phyloP scores from a whole-genome alignment of 2,329 filamentous ascomycete genomes.

The Epichloe sp. region DNA sequence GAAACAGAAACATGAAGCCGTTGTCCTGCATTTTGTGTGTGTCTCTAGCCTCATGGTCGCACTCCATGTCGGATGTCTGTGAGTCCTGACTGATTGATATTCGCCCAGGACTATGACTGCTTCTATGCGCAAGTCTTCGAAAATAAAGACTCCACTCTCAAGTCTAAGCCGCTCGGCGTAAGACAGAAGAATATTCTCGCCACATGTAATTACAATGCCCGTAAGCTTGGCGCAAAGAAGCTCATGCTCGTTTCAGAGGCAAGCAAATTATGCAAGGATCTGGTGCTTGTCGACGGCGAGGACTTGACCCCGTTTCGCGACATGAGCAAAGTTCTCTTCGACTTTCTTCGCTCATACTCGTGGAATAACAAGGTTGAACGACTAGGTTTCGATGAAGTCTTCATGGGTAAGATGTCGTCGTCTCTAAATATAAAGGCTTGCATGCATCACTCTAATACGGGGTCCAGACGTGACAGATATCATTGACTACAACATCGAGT shows the following conservation, averaged over 20 bases:
- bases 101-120: constrained; percentile 61
- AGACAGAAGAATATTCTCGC: constrained; percentile 90
- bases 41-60: constrained; percentile 14
- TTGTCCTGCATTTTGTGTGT: constrained; percentile 72
- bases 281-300: constrained; percentile 77
- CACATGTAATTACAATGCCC: constrained; percentile 88
- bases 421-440: not conserved
- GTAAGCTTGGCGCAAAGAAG: constrained; percentile 61
- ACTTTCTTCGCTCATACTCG: constrained; percentile 56
- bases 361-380: constrained; percentile 72
- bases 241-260: constrained; percentile 78
- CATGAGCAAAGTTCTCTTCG: constrained; percentile 68
- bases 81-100: not conserved
- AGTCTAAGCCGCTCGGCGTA: constrained; percentile 62
- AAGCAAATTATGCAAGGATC: constrained; percentile 64
- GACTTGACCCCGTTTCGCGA: constrained; percentile 76
- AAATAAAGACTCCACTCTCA: constrained; percentile 62
- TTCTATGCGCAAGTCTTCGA: constrained; percentile 93
- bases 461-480: constrained; percentile 70
- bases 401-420: constrained; percentile 24
- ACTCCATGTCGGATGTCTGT: not conserved
- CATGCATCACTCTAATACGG: not conserved
- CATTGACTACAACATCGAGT: constrained; percentile 63
- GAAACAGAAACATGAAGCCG: constrained; percentile 45
- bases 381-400: constrained; percentile 81